A percentile compares a stretch with the other conserved stretches of the same genome.
Conservation (phyloP, 164 flowering plant genomes). For the Platanus orientalis region DNA sequence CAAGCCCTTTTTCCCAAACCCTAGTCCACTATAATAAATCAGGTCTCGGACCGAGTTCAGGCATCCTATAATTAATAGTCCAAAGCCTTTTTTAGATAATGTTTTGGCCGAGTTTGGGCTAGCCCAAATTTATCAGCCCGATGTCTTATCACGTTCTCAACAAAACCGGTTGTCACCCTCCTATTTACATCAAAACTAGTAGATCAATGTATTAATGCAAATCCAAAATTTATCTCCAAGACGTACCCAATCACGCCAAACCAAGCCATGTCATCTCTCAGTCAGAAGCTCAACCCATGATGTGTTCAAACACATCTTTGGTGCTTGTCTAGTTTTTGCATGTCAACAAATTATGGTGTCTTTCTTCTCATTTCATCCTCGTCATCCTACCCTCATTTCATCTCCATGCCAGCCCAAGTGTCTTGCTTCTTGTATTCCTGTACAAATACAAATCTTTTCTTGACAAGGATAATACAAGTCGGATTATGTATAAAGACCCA, state of each 20-base stretch:
- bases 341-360: not conserved
- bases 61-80: too few relatives aligned
- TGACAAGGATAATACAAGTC: slow-evolving; percentile 7
- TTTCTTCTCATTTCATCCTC: slow-evolving; percentile 2
- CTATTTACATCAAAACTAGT: slow-evolving; percentile 35
- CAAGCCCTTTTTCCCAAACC: too few relatives aligned
- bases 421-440: slow-evolving; percentile 2
- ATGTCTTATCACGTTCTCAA: too few relatives aligned
- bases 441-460: not conserved
- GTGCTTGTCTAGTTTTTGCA: not conserved
- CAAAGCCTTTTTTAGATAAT: too few relatives aligned
- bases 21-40: too few relatives aligned
- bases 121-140: too few relatives aligned
- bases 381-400: slow-evolving; percentile 2
- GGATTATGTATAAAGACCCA: slow-evolving; percentile 10
- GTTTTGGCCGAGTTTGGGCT: too few relatives aligned
- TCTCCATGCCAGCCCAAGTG: slow-evolving; percentile 27
- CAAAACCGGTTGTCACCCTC: too few relatives aligned
- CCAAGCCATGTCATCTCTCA: slow-evolving; percentile 5
- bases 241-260: not conserved
- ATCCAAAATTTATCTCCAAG: slow-evolving; percentile 4
- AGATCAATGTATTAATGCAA: slow-evolving; percentile 6
- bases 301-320: not conserved
- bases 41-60: too few relatives aligned
- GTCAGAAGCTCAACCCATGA: not conserved